These are phyloP conservation scores for Lentinula sp. DNA, from an alignment of 768 basidiomycete species.

Conservation along the genomic window DNA sequence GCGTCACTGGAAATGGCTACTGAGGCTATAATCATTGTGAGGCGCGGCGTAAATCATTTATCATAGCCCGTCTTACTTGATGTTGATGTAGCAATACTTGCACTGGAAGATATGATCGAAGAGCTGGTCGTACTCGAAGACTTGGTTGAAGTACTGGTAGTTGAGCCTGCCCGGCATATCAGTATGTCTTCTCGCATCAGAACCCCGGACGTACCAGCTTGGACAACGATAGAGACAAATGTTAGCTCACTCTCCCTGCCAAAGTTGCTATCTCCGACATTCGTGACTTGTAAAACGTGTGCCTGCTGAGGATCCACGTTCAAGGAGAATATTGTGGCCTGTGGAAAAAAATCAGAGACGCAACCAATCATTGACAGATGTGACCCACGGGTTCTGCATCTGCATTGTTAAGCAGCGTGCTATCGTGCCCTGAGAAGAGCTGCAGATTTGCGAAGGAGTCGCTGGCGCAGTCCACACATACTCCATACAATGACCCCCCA, in stretches of 20 bases:
- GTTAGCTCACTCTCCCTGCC: conserved; percentile 16
- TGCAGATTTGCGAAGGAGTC: conserved; percentile 4
- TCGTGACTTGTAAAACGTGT: conserved; percentile 20
- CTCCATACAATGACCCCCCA: conserved; percentile 20
- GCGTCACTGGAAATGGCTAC: not conserved
- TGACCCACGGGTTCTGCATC: conserved; percentile 14
- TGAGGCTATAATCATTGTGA: not conserved
- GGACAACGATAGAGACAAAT: conserved; percentile 17
- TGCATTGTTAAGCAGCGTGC: conserved; percentile 11
- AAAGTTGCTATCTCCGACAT: conserved; percentile 15
- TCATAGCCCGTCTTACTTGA: not conserved
- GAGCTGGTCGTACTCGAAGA: conserved; percentile 50
- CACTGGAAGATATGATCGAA: conserved; percentile 70
- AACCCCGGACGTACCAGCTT: conserved; percentile 1
- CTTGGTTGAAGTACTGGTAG: not conserved
- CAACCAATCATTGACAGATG: not conserved
- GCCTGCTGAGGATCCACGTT: conserved; percentile 16
- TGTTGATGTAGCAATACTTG: not conserved
- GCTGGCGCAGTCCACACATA: conserved; percentile 20
- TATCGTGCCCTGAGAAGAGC: conserved; percentile 17
- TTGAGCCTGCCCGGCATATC: not conserved
- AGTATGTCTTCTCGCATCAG: not conserved
- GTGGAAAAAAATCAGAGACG: not conserved
- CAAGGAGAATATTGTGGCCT: conserved; percentile 22
- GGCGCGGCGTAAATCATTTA: not conserved